Evolutionary conservation across 2,329 filamentous ascomycete genomes (phyloP), one percentile per base, ranked within the genome.

Genomic region (Plectosphaerella plurivora): DNA sequence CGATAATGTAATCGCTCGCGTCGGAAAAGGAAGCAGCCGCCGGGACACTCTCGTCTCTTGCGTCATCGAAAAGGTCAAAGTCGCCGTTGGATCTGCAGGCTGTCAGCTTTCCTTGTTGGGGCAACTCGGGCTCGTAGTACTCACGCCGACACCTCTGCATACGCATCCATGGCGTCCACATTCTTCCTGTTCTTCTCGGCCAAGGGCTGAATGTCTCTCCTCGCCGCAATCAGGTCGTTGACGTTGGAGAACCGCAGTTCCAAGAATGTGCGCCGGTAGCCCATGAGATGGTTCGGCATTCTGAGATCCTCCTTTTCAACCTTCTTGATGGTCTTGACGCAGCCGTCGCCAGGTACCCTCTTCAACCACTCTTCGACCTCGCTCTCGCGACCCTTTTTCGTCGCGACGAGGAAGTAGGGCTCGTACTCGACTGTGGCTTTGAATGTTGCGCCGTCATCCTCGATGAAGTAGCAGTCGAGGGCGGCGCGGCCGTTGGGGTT

Each of bases 161-260:
- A 99, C 59, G 93, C 92, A 76, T 99, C 94, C 88, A 97, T 96
- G 49, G 92, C 90, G 75, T 90, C 91, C 79, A 96, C 87, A 61
- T 91, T 93, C 73, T 94, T 96, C 76, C 89, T 96, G 68, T 99
- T 99, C 74, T 90, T 95, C 73, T 97, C 91, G 14, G 93, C 94
- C 66, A 99, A 82, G 1, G 94, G 94, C 76, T 91, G 85, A 45
- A 99, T 84, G 47, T 88, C 86, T 63, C 84, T 89, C 59, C 92
- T 82, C 45, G 92, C 91, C n/a, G 87, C 83, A 69, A 99, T 74
- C 57, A 99, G 71, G 68, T 97, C 89, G 59, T 78, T 79, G 51
- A 97, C 91, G 65, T 97, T 99, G 56, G 84, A 81, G 68, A 99
- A 99, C 55, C 79, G 81, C 59, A 97, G 76, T 72, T 95, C 86